Evolutionary conservation across 73 alveolate species (phyloP).

Genomic region (Effrenium voratum): DNA sequence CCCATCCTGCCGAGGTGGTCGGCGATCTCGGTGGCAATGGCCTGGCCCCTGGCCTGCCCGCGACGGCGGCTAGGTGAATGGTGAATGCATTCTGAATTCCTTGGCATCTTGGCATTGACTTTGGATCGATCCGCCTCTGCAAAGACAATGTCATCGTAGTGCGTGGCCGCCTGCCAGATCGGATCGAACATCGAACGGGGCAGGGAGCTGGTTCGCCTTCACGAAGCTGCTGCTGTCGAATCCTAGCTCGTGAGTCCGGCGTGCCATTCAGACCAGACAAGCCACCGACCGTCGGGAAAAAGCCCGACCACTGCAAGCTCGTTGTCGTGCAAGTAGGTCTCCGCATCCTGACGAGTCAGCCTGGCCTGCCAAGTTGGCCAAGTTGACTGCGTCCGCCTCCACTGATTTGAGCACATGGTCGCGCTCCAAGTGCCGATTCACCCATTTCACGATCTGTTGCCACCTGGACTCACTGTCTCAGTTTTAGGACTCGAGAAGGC

Average conservation of each 20-base stretch:
- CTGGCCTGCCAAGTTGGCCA: no score
- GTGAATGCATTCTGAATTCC: no score
- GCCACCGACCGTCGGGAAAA: constrained; percentile 85
- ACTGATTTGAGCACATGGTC: constrained; percentile 88
- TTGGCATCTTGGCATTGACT: not conserved
- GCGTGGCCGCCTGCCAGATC: constrained; percentile 46
- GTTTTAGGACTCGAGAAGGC: not conserved
- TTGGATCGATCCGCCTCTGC: constrained; percentile 17
- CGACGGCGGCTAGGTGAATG: no score
- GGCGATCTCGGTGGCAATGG: constrained; percentile 47
- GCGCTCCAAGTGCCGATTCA: constrained; percentile 73
- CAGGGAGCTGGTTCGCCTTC: no score
- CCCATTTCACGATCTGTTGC: constrained; percentile 94
- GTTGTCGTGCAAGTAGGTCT: constrained; percentile 89
- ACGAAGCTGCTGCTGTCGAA: no score
- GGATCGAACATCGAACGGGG: no score
- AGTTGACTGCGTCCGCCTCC: no score
- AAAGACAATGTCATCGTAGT: constrained; percentile 62
- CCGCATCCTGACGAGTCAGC: constrained; percentile 93
- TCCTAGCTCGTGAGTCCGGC: no score
- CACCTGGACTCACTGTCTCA: constrained; percentile 19
- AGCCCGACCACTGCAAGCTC: constrained; percentile 79
- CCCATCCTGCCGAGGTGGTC: constrained; percentile 51
- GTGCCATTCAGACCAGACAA: no score
- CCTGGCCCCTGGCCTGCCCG: constrained; percentile 51